Evolutionary conservation across 768 basidiomycete genomes (phyloP).

Genomic region (Lactifluus subvellereus): DNA sequence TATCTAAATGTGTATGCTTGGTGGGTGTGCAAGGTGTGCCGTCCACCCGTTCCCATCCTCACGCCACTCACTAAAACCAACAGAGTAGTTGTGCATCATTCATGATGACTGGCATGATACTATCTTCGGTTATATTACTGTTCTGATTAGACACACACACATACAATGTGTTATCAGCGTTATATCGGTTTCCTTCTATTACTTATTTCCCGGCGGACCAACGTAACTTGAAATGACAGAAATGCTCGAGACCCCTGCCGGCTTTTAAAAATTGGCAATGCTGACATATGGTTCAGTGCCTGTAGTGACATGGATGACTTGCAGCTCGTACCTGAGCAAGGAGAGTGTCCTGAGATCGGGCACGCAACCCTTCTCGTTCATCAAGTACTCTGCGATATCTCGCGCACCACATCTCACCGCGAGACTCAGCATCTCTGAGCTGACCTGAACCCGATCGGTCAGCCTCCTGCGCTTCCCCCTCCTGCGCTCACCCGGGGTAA

Average conservation of each 20-base stretch:
- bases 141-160: constrained; percentile 20
- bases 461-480: constrained; percentile 47
- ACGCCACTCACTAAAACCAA: neutral
- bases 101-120: constrained; percentile 15
- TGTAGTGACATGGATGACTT: neutral
- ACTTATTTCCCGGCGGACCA: neutral
- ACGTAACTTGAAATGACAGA: neutral
- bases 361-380: constrained; percentile 61
- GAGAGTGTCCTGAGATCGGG: constrained; percentile 64
- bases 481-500: neutral
- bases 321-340: constrained; percentile 1
- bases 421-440: constrained; percentile 51
- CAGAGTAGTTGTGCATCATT: constrained; percentile 20
- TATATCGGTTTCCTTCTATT: neutral
- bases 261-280: neutral
- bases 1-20: constrained; percentile 45
- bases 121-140: constrained; percentile 15
- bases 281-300: neutral
- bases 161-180: constrained; percentile 8
- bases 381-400: constrained; percentile 68
- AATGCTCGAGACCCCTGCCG: neutral
- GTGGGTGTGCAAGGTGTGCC: constrained; percentile 24
- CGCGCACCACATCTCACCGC: constrained; percentile 62
- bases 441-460: constrained; percentile 53
- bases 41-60: neutral